Percentiles rank a stretch among this genome's conserved stretches.
Conservation (phyloP, 2,329 filamentous ascomycete species). For the Onygenales sp. region DNA sequence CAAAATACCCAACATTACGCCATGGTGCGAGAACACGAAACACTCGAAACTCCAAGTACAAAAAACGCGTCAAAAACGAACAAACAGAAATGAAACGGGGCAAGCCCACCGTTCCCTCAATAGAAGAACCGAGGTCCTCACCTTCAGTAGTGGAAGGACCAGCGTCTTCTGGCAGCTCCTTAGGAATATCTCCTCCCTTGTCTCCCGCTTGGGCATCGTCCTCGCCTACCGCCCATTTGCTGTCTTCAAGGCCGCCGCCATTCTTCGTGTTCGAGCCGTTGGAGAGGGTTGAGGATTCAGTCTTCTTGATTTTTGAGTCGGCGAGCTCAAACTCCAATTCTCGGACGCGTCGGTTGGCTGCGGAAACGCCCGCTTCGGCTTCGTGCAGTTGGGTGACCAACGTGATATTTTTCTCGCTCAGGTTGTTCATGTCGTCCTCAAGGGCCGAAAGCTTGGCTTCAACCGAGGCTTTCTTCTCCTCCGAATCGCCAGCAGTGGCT, state of each 20-base stretch:
- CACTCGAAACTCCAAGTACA: slow-evolving; percentile 16
- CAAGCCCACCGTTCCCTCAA: slow-evolving; percentile 39
- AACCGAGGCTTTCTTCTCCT: slow-evolving; percentile 10
- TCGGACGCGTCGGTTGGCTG: slow-evolving; percentile 17
- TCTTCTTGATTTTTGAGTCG: slow-evolving; percentile 7
- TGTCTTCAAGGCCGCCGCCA: slow-evolving; percentile 25
- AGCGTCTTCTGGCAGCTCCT: slow-evolving; percentile 18
- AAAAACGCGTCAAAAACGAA: slow-evolving; percentile 6
- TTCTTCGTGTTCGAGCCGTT: slow-evolving; percentile 11
- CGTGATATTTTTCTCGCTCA: slow-evolving; percentile 14
- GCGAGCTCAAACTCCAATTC: slow-evolving; percentile 14
- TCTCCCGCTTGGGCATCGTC: slow-evolving; percentile 16
- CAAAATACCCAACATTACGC: slow-evolving; percentile 7
- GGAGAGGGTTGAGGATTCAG: slow-evolving; percentile 7
- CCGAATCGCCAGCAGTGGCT: slow-evolving; percentile 2
- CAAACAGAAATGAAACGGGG: slow-evolving; percentile 26
- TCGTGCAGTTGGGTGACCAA: slow-evolving; percentile 13
- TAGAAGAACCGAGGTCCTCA: slow-evolving; percentile 39
- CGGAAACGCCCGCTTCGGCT: slow-evolving; percentile 13
- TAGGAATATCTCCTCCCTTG: slow-evolving; percentile 14
- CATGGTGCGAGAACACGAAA: slow-evolving; percentile 5
- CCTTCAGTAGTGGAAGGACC: slow-evolving; percentile 32
- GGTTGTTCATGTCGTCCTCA: slow-evolving; percentile 21
- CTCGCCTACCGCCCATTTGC: slow-evolving; percentile 30
- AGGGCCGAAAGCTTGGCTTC: slow-evolving; percentile 29